Evolutionary conservation across 129 eudicot species (phyloP).

Genomic region (Escallonia herrerae): DNA sequence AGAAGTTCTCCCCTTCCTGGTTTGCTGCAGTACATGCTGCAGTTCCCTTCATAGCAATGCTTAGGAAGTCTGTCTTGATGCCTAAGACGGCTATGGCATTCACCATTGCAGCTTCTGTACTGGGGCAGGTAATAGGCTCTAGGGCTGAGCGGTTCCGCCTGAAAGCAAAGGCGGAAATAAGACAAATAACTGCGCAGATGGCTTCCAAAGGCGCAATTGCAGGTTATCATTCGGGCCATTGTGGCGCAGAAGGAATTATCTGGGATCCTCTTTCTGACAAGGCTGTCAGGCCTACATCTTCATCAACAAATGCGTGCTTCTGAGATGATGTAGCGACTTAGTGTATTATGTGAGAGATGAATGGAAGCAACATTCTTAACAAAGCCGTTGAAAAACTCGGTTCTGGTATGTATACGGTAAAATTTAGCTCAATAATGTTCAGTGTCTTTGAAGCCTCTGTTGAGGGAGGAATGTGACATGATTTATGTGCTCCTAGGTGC

Average conservation of each 20-base stretch:
- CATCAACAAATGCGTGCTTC: constrained; percentile 28
- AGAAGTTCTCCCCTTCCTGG: constrained; percentile 73
- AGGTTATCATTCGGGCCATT: constrained; percentile 16
- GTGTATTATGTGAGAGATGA: background rate
- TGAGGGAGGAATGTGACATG: no score
- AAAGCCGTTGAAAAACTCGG: background rate
- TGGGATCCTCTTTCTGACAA: constrained; percentile 13
- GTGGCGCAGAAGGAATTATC: constrained; percentile 18
- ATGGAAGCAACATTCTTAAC: background rate
- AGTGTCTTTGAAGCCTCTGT: no score
- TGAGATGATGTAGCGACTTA: constrained; percentile 19
- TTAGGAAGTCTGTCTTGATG: constrained; percentile 58
- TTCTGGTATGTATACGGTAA: no score
- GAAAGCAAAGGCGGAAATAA: constrained; percentile 35
- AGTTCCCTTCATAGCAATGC: constrained; percentile 79
- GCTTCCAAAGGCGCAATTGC: constrained; percentile 15
- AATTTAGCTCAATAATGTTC: no score
- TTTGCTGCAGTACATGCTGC: constrained; percentile 74
- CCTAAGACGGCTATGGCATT: constrained; percentile 82
- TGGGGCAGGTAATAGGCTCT: constrained; percentile 70
- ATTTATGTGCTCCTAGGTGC: no score
- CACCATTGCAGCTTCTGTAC: constrained; percentile 70
- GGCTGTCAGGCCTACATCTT: constrained; percentile 8
- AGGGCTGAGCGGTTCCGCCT: constrained; percentile 53
- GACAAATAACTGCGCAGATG: constrained; percentile 12